Evolutionary conservation across 805 yeast species (phyloP).

Genomic region (Brettanomyces nanus): DNA sequence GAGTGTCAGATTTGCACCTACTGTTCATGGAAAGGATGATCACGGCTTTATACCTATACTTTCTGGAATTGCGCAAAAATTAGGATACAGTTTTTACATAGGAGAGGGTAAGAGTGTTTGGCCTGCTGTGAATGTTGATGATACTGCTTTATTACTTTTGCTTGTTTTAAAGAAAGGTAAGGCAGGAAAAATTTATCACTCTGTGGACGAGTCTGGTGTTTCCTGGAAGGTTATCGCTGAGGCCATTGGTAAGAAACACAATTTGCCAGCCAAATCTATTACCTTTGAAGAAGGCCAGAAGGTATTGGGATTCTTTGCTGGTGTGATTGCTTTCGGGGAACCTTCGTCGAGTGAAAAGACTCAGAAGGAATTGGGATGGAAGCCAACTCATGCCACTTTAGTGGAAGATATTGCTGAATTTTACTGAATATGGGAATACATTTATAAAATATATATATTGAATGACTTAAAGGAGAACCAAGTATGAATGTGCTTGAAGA

Average conservation of each 20-base stretch:
- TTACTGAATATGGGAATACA: no score
- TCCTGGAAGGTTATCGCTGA: background rate
- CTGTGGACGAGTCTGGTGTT: background rate
- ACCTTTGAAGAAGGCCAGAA: background rate
- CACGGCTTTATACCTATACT: background rate
- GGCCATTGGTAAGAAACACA: slow-evolving; percentile 1
- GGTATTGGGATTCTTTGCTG: background rate
- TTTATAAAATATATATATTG: no score
- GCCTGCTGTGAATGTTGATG: slow-evolving; percentile 1
- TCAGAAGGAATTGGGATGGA: slow-evolving; percentile 2
- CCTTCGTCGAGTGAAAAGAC: background rate
- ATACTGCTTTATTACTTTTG: background rate
- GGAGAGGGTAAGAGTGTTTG: background rate
- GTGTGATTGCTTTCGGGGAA: background rate
- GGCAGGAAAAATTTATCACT: background rate
- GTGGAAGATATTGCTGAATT: slow-evolving; percentile 3
- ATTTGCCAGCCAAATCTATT: background rate
- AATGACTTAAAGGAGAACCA: no score
- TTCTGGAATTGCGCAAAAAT: background rate
- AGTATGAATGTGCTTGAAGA: no score
- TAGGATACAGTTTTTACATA: background rate
- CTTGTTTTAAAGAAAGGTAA: background rate
- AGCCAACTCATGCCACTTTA: background rate
- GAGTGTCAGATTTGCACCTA: background rate
- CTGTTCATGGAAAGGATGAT: slow-evolving; percentile 1